Conservation (phyloP, 257 asterid genomes). For the Solanum lignicaule region DNA sequence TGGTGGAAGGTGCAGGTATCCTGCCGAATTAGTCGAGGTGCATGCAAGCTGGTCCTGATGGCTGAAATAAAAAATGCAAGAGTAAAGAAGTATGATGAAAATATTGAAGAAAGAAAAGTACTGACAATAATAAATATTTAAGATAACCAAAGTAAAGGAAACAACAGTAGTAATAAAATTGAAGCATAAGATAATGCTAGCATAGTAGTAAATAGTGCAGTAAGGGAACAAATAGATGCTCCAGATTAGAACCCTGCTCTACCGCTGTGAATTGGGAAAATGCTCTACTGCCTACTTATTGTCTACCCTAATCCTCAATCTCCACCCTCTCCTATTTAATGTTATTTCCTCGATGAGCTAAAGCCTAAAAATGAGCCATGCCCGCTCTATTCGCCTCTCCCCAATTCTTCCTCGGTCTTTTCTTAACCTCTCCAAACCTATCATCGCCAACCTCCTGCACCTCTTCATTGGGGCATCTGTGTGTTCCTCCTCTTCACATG, state of each 20-base stretch:
- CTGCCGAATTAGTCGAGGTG: not conserved
- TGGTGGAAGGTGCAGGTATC: not conserved
- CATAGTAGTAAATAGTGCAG: not conserved
- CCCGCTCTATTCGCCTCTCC: not conserved
- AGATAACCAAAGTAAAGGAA: not conserved
- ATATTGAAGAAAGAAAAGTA: not conserved
- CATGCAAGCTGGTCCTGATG: not conserved
- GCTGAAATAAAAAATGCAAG: not conserved
- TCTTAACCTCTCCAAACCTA: not conserved
- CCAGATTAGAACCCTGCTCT: not conserved
- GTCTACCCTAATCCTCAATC: not conserved
- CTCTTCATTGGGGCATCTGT: not conserved
- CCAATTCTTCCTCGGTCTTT: not conserved
- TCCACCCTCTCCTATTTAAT: too few species aligned
- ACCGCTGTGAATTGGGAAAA: not conserved
- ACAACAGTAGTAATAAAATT: not conserved
- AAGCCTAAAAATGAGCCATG: not conserved
- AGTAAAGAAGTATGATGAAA: not conserved
- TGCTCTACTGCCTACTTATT: not conserved
- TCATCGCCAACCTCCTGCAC: not conserved
- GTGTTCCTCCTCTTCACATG: not conserved
- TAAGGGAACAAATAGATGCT: not conserved
- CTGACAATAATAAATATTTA: not conserved
- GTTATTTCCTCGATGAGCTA: not conserved
- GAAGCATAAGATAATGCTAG: not conserved